Conservation (phyloP, 345 rosid species). For the Carallia pectinifolia region DNA sequence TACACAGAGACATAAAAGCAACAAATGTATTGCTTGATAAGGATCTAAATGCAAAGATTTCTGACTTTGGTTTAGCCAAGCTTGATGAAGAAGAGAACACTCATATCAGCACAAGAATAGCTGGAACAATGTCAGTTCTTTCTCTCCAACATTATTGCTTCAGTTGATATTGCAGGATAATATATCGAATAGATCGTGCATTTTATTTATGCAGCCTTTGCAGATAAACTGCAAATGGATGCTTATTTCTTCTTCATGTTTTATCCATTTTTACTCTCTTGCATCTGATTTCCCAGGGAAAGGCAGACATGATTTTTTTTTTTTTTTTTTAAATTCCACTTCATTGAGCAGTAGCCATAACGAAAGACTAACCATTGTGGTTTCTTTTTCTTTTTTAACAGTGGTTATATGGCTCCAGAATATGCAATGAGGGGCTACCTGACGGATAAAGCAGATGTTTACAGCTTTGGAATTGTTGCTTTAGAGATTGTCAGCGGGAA, state of each 20-base stretch:
- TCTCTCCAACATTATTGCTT: neutral
- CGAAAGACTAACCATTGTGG: neutral
- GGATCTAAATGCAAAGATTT: slow-evolving; percentile 62
- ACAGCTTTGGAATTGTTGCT: slow-evolving; percentile 79
- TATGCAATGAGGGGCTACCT: slow-evolving; percentile 97
- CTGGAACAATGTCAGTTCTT: slow-evolving; percentile 59
- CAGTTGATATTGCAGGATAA: neutral
- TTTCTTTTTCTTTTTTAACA: slow-evolving; percentile 11
- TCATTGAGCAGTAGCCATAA: too few relatives aligned
- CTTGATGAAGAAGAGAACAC: slow-evolving; percentile 75
- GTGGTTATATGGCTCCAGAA: slow-evolving; percentile 99
- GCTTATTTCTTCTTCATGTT: too few relatives aligned
- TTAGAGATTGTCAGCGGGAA: slow-evolving; percentile 90
- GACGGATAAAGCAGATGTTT: slow-evolving; percentile 90
- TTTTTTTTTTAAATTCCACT: too few relatives aligned
- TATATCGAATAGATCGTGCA: too few relatives aligned
- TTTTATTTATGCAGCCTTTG: too few relatives aligned
- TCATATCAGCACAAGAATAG: slow-evolving; percentile 66
- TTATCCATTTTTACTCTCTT: too few relatives aligned
- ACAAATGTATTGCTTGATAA: slow-evolving; percentile 67
- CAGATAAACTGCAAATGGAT: too few relatives aligned
- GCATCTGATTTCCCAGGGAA: too few relatives aligned
- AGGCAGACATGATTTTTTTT: too few relatives aligned
- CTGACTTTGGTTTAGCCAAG: slow-evolving; percentile 69
- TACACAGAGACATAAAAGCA: slow-evolving; percentile 70